phyloP scores from a whole-genome alignment of 2,329 filamentous ascomycete genomes.

The Monilinia vaccinii-corymbosi region DNA sequence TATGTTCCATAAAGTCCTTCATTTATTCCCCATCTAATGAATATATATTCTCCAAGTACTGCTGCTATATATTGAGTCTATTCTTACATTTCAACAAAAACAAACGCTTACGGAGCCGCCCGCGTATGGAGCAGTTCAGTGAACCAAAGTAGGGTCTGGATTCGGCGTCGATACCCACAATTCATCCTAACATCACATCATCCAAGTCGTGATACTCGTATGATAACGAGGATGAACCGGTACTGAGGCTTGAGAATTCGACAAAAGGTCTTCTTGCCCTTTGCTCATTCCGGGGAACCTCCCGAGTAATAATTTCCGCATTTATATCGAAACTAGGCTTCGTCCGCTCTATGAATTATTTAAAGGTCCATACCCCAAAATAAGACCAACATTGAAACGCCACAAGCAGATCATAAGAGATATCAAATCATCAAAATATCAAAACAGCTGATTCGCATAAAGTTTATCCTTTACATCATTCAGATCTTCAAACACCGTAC shows the following conservation, averaged over 20 bases:
- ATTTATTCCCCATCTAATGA: background rate
- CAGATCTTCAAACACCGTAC: background rate
- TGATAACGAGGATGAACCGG: conserved; percentile 12
- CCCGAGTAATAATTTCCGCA: background rate
- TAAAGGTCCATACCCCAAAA: conserved; percentile 7
- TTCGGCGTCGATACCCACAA: conserved; percentile 6
- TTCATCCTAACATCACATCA: conserved; percentile 10
- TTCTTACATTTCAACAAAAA: background rate
- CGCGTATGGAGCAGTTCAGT: background rate
- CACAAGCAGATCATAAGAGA: conserved; percentile 5
- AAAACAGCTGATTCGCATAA: background rate
- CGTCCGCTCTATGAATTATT: background rate
- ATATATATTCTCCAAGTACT: too few species aligned
- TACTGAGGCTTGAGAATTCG: conserved; percentile 7
- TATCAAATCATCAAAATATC: background rate
- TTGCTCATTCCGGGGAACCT: background rate
- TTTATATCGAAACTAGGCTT: background rate
- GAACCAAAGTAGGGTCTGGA: conserved; percentile 1
- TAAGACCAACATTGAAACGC: background rate
- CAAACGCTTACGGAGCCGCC: conserved; percentile 7
- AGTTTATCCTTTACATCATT: background rate
- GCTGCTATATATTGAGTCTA: background rate
- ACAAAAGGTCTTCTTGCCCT: background rate
- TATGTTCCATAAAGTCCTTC: background rate
- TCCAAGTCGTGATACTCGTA: conserved; percentile 12